Conservation (phyloP, 2,329 filamentous ascomycete genomes). For the Phoma herbarum region DNA sequence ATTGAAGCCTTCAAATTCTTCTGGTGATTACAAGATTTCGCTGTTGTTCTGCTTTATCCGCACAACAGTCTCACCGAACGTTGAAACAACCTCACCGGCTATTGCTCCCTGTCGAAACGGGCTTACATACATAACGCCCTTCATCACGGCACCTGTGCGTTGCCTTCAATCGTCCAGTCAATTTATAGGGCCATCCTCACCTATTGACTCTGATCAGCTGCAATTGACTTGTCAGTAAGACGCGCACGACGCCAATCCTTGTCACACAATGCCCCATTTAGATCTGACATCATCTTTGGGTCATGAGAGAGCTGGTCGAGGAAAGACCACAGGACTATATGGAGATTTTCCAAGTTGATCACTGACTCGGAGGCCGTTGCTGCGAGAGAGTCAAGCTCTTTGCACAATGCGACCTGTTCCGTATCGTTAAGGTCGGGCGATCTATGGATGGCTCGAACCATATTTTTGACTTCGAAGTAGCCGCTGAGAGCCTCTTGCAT, state of each 20-base stretch:
- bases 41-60: no score
- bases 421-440: background rate
- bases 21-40: no score
- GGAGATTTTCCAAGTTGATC: slow-evolving; percentile 4
- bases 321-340: slow-evolving; percentile 7
- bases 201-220: background rate
- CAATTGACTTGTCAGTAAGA: background rate
- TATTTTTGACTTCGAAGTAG: slow-evolving; percentile 1
- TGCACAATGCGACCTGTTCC: slow-evolving; percentile 4
- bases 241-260: background rate
- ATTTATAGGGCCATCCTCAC: no score
- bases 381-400: slow-evolving; percentile 10
- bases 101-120: no score
- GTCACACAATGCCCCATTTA: slow-evolving; percentile 12
- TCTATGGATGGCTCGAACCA: slow-evolving; percentile 1
- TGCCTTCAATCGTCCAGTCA: no score
- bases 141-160: no score
- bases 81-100: no score
- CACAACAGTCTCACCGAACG: no score
- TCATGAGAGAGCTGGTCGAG: slow-evolving; percentile 10
- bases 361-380: slow-evolving; percentile 1
- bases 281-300: slow-evolving; percentile 12
- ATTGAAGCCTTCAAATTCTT: no score
- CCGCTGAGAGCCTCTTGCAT: slow-evolving; percentile 9
- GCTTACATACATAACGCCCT: no score